phyloP scores from a whole-genome alignment of 768 basidiomycete species.

The Mycena maculata region DNA sequence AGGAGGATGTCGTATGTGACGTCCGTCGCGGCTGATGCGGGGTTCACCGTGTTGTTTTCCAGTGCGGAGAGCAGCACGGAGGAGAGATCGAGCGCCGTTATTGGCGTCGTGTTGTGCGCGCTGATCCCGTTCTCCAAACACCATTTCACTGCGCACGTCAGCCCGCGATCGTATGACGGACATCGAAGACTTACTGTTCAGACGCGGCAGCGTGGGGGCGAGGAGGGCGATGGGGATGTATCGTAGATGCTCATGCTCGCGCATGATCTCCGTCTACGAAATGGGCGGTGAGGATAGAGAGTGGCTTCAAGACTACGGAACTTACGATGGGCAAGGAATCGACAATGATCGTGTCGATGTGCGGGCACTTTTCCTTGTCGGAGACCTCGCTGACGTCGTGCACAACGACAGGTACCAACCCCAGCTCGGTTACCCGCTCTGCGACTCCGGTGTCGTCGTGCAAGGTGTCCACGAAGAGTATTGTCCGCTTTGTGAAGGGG shows the following conservation, averaged over 20 bases:
- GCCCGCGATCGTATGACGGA: conserved; percentile 22
- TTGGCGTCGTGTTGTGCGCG: conserved; percentile 93
- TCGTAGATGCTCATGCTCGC: conserved; percentile 93
- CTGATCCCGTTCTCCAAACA: conserved; percentile 97
- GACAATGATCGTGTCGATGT: conserved; percentile 95
- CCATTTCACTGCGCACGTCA: conserved; percentile 79
- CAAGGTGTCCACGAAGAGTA: conserved; percentile 92
- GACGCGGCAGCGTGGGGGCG: conserved; percentile 78
- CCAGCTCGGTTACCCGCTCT: conserved; percentile 80
- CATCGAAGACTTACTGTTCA: conserved; percentile 71
- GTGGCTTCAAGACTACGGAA: conserved; percentile 21
- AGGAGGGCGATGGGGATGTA: conserved; percentile 97
- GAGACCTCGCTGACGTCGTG: conserved; percentile 84
- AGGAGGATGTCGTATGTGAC: conserved; percentile 92
- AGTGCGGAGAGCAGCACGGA: conserved; percentile 94
- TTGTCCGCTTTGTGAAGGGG: conserved; percentile 87
- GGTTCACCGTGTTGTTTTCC: conserved; percentile 93
- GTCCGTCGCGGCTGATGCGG: conserved; percentile 87
- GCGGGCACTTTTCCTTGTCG: conserved; percentile 83
- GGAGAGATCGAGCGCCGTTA: conserved; percentile 87
- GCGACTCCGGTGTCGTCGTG: conserved; percentile 81
- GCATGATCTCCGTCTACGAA: conserved; percentile 83
- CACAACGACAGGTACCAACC: conserved; percentile 80
- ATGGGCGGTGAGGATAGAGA: conserved; percentile 13
- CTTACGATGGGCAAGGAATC: conserved; percentile 88